Evolutionary conservation across 2,329 filamentous ascomycete species (phyloP).

Genomic region (Akanthomyces uredinophilus): DNA sequence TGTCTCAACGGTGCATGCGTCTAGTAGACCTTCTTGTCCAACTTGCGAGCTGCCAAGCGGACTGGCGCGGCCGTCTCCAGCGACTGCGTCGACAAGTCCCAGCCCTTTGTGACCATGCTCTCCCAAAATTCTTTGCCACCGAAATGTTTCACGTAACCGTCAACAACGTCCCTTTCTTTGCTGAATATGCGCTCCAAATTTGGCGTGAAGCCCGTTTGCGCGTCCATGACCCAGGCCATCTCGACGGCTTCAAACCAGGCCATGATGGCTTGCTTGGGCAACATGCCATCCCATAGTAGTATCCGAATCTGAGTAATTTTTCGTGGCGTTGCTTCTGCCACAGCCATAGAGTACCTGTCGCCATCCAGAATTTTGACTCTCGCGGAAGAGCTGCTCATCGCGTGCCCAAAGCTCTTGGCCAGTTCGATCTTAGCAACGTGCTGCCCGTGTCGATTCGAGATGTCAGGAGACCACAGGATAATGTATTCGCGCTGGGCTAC

Average conservation of each 20-base stretch:
- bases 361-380: slow-evolving; percentile 27
- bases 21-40: slow-evolving; percentile 21
- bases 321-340: slow-evolving; percentile 3
- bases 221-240: slow-evolving; percentile 29
- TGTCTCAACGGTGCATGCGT: neutral
- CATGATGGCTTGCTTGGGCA: slow-evolving; percentile 26
- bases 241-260: slow-evolving; percentile 36
- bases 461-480: slow-evolving; percentile 40
- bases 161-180: neutral
- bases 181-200: slow-evolving; percentile 1
- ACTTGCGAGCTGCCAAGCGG: slow-evolving; percentile 24
- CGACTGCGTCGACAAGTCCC: slow-evolving; percentile 30
- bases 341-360: slow-evolving; percentile 9
- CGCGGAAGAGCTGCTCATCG: slow-evolving; percentile 26
- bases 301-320: slow-evolving; percentile 28
- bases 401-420: slow-evolving; percentile 37
- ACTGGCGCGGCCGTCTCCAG: slow-evolving; percentile 34
- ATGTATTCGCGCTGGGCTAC: slow-evolving; percentile 62
- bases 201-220: slow-evolving; percentile 9
- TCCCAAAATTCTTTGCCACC: slow-evolving; percentile 23
- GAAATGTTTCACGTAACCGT: slow-evolving; percentile 8
- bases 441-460: slow-evolving; percentile 25
- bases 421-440: slow-evolving; percentile 34
- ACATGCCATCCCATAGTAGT: slow-evolving; percentile 29
- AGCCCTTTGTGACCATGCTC: slow-evolving; percentile 26